Conservation (phyloP, 176 grass and related monocot genomes). For the Elaeis guineensis region DNA sequence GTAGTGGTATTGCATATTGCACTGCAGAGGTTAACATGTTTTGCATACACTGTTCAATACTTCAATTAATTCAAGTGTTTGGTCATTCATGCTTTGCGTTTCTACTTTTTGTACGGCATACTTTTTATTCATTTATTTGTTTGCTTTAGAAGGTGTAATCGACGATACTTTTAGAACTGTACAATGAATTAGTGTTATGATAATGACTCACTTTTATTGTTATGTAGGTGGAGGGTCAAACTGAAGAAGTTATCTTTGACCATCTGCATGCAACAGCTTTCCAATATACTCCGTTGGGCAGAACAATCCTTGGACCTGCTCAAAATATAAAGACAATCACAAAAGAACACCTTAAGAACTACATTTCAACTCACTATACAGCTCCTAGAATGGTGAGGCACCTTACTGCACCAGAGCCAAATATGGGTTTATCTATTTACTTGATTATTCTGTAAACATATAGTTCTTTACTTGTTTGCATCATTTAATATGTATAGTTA, state of each 20-base stretch:
- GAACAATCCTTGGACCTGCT: conserved; percentile 74
- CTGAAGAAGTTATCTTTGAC: conserved; percentile 94
- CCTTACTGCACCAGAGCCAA: not conserved
- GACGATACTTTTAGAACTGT: too few species aligned
- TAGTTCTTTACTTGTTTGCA: too few species aligned
- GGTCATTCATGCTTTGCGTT: too few species aligned
- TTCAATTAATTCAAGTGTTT: too few species aligned
- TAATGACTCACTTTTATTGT: not conserved
- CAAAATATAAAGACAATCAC: conserved; percentile 81
- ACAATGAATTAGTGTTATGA: too few species aligned
- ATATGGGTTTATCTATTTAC: not conserved
- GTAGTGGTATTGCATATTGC: too few species aligned
- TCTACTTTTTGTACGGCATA: too few species aligned
- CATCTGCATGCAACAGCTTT: conserved; percentile 98
- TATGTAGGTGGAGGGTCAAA: conserved; percentile 71
- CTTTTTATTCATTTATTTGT: too few species aligned
- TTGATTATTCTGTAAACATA: not conserved
- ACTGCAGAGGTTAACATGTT: too few species aligned
- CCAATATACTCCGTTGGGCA: conserved; percentile 89
- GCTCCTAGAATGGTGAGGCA: conserved; percentile 75
- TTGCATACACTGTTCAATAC: too few species aligned
- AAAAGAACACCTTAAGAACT: conserved; percentile 55
- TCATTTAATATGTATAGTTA: not conserved
- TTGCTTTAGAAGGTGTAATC: too few species aligned
- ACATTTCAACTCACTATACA: conserved; percentile 93